Evolutionary conservation across 163 green algal species (phyloP).

Genomic region (Coccomyxa subellipsoidea): DNA sequence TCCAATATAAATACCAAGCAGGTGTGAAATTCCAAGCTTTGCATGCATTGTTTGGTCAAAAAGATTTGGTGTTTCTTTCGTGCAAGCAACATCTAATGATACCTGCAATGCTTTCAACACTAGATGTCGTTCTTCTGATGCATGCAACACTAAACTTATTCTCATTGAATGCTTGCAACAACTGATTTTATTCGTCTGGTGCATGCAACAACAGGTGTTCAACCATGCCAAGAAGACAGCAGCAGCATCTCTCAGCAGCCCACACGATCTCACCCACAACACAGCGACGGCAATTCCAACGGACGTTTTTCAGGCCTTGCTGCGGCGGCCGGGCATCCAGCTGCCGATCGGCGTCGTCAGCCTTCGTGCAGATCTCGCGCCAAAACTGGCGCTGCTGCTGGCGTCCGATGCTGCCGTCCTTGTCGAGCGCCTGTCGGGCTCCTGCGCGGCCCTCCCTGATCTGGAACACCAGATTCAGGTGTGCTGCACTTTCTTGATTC

Average conservation of each 20-base stretch:
- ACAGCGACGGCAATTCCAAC: background rate
- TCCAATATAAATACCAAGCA: too few relatives aligned
- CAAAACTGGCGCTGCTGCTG: background rate
- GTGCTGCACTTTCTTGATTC: background rate
- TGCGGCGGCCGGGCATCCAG: background rate
- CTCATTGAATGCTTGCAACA: too few relatives aligned
- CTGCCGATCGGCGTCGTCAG: background rate
- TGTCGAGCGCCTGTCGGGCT: background rate
- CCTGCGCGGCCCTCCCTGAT: background rate
- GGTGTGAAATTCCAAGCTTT: too few relatives aligned
- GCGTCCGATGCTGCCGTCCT: background rate
- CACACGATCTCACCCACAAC: background rate
- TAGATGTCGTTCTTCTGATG: too few relatives aligned
- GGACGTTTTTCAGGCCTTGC: background rate
- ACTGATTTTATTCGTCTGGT: too few relatives aligned
- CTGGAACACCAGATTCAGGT: background rate
- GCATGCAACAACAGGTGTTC: background rate
- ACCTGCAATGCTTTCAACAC: too few relatives aligned
- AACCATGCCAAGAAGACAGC: background rate
- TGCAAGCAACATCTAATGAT: too few relatives aligned
- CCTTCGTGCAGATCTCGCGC: background rate
- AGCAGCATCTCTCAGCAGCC: background rate
- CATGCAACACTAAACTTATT: too few relatives aligned
- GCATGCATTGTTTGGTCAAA: too few relatives aligned
- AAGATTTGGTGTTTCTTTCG: too few relatives aligned